Base-by-base conservation (phyloP, 108 stramenopile species). In the Skeletonema potamos region DNA sequence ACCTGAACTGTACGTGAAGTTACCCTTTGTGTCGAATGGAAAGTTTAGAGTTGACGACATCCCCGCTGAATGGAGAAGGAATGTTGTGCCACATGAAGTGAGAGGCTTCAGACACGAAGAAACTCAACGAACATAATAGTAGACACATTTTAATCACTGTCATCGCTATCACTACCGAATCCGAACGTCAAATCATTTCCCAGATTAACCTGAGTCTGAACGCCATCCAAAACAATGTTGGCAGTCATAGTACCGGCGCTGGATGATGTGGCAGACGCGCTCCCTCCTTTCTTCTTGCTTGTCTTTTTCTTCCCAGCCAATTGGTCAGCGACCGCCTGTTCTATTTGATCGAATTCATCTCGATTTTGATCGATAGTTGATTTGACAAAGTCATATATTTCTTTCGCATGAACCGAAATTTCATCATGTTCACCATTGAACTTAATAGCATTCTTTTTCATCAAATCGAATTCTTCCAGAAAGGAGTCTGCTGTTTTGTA, bases 391-490 rank as follows among this genome's bases (percentile, higher is more conserved):
- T 92, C 85, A 43, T 82, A 88, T 22, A 95, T 95, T 39, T 83
- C 82, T 17, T 48, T 69, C 20, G 89, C 94, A 66, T 95, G 90
- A 13, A 68, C 77, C 9, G 87, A 87, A 39, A 95, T 81, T 20
- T 62, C 48, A 34, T 62, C 62, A 6, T 54, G 79, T 44, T 71
- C 76, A 12, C 89, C 89, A 54, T 95, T 95, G 79, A 95, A 95
- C 69, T 91, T 92, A 60, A 87, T 68, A 5, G 94, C 91, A 69
- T 95, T 95, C 28, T 64, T 79, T 58, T 86, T 95, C 91, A 95
- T 91, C 54, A 92, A 68, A 20, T 89, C 85, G 81, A 95, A 92
- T 57, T 95, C 93, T 17, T 68, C 69, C 22, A 95, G 43, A 59
- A 95, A 85, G 2, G 78, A 64, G 59, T 87, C 82, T 7, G 87